Base-by-base conservation (phyloP, 768 basidiomycete genomes). In the Austroboletus eburneus region DNA sequence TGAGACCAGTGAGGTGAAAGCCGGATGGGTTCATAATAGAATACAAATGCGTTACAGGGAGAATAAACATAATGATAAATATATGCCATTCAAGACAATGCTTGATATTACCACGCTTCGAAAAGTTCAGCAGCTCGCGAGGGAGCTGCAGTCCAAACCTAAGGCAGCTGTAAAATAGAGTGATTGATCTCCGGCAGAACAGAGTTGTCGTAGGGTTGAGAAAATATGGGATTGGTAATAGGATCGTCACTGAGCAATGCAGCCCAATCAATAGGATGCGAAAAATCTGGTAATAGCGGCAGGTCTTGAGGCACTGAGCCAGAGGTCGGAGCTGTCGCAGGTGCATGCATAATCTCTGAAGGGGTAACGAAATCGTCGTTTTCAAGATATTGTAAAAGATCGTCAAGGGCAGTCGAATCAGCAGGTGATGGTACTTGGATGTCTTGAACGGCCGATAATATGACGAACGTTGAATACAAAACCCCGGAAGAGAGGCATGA, bases 181-280 rank as follows among this genome's bases (percentile, higher is more conserved):
- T 37, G 38, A 30, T 56, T 42, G 13, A 46, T 51, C 22, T 33
- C 54, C 0, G 42, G 20, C 3, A 54, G 40, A 18, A n/a, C 2
- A 12, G 37, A 27, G 17, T 17, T 5, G 13, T 3, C 1, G 30
- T 21, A 38, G 6, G 10, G 36, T n/a, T n/a, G 40, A 29, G 25
- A 35, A 9, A 33, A 42, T 9, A 33, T 21, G 6, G 18, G 13
- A 18, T 45, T 6, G 9, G 16, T 24, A 3, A n/a, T 18, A 9
- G 27, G 22, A 14, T 37, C 22, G 24, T 22, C 30, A 4, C 42
- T 33, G 32, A 57, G 30, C 3, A 57, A 48, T 25, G 21, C 14
- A 3, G 43, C 51, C 57, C 49, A 58, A 20, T 55, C 49, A 14
- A 57, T 45, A 33, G 39, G 1, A 27, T 27, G 27, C 27, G 30